Evolutionary conservation across 352 stramenopile species (phyloP), one percentile per base, ranked within the genome.

Genomic region (Lagenidium giganteum): DNA sequence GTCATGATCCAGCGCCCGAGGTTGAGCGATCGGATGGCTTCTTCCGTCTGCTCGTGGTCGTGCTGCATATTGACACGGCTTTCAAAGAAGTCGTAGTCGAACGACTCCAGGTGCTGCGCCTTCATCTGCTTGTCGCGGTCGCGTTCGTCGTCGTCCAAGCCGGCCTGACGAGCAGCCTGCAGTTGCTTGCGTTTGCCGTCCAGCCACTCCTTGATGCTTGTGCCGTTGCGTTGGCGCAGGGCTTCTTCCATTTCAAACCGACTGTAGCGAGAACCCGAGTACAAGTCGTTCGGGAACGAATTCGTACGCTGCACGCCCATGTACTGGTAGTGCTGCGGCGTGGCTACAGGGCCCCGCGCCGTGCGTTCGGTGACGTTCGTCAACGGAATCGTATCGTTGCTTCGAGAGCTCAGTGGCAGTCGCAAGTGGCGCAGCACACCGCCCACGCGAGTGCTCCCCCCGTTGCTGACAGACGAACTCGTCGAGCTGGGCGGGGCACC

Each of bases 1-100:
- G 96, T 99, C 67, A 98, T 87, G 48, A 94, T 58, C 95, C 95
- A 99, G n/a, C 93, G 78, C 1, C 70, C 70, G 31, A 94, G 78
- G 45, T 89, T 92, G 28, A 94, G 65, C 51, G 78, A 76, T 21
- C 74, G 76, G 42, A 94, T 78, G 2, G 57, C 57, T 18, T 80
- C 70, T 52, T 94, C 82, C 0, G 65, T 84, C 56, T 87, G 73
- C 41, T 91, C 79, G 43, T 91, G 76, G 44, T 94, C 82, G 64
- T 92, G 73, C 58, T 93, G 78, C 64, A 75, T 81, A 61, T 93
- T 91, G 5, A 93, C 81, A 39, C 82, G 61, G 48, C 63, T 83
- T 54, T 94, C 82, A 39, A 91, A 94, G 54, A 89, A 90, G 54
- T 94, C 82, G 37, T 94, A 94, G 65, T 85, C 84, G 52, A 70